Conservation (phyloP, 106 monocot species). For the Apostasia shenzhenica region DNA sequence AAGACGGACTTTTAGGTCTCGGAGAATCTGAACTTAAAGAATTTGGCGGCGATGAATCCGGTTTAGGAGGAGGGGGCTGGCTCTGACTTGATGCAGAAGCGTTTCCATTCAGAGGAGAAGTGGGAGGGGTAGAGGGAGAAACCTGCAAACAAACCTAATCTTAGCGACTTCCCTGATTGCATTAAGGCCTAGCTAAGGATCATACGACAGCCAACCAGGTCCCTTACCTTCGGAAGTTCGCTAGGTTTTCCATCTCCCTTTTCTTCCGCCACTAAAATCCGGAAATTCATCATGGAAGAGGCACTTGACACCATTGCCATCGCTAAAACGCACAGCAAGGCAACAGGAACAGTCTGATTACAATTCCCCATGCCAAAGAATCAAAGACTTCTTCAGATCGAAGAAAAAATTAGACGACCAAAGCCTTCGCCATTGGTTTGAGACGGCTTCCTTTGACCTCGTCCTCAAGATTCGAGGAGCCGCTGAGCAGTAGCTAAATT, state of each 20-base stretch:
- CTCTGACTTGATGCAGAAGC: background rate
- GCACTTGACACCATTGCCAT: background rate
- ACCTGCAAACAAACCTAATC: conserved; percentile 1
- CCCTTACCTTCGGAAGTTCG: conserved; percentile 1
- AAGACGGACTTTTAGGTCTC: background rate
- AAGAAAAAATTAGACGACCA: background rate
- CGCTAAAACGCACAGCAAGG: background rate
- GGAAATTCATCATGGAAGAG: background rate
- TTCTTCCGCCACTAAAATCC: conserved; percentile 2
- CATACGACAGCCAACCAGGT: background rate
- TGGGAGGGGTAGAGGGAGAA: background rate
- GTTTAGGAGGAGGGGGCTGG: background rate
- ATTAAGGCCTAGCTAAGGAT: background rate
- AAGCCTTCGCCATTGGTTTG: too few species aligned
- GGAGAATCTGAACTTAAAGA: background rate
- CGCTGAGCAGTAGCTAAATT: too few species aligned
- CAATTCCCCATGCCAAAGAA: background rate
- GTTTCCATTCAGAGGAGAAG: background rate
- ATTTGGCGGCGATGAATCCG: background rate
- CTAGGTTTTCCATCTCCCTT: conserved; percentile 8
- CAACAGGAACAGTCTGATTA: background rate
- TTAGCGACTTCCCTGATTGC: conserved; percentile 1
- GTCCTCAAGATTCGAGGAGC: too few species aligned
- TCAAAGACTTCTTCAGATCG: background rate
- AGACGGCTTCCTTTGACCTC: too few species aligned